These are phyloP conservation scores for Comarum palustre DNA, from an alignment of 306 rosid genomes.

Conservation along the genomic window DNA sequence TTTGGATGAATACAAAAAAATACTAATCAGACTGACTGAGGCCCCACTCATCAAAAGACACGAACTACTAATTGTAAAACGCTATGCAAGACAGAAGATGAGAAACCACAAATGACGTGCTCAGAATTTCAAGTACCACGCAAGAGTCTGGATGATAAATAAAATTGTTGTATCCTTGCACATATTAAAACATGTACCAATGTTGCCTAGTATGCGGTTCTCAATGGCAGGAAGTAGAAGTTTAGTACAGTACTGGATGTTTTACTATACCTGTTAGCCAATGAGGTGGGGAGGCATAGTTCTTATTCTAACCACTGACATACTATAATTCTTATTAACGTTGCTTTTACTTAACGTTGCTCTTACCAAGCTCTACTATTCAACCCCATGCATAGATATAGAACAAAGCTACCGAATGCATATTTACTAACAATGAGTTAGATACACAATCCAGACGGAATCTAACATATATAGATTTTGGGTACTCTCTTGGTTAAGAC, in stretches of 20 bases:
- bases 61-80: not conserved
- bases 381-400: not conserved
- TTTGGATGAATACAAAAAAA: not conserved
- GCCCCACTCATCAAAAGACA: slow-evolving; percentile 2
- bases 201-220: not conserved
- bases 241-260: too few species aligned
- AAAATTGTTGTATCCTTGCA: not conserved
- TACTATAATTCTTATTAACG: not conserved
- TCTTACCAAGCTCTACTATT: not conserved
- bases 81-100: not conserved
- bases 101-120: not conserved
- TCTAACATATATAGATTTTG: not conserved
- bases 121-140: not conserved
- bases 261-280: not conserved
- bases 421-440: too few species aligned
- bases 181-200: not conserved
- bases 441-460: not conserved
- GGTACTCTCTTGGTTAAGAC: not conserved
- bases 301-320: not conserved
- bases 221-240: not conserved
- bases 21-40: not conserved
- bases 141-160: not conserved
- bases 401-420: not conserved
- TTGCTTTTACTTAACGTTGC: not conserved
- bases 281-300: not conserved